Conservation (phyloP, 2,329 filamentous ascomycete species). For the Cercospora berteroae region DNA sequence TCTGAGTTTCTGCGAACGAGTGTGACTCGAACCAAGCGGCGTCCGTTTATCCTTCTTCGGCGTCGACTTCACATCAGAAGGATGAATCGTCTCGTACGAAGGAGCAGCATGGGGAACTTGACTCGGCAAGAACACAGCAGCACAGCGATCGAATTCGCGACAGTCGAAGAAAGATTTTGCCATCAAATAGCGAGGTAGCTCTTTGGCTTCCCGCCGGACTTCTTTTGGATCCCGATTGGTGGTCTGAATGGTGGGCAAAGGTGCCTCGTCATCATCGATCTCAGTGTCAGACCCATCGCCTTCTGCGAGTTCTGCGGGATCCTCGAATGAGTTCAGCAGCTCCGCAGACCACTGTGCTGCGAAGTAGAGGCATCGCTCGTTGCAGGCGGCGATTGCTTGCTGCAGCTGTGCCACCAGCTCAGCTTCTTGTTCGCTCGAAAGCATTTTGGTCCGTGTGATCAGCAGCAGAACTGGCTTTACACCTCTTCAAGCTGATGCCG, state of each 20-base stretch:
- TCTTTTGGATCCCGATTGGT: constrained; percentile 68
- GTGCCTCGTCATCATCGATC: constrained; percentile 32
- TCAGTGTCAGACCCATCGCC: constrained; percentile 54
- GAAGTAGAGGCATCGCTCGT: constrained; percentile 91
- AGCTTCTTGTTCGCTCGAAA: constrained; percentile 45
- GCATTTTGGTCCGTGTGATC: constrained; percentile 3
- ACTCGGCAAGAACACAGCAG: constrained; percentile 72
- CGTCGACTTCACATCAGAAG: constrained; percentile 51
- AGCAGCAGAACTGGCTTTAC: background rate
- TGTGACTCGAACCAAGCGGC: background rate
- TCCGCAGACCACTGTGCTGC: constrained; percentile 98
- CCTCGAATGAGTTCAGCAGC: constrained; percentile 78
- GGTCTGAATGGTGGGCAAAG: constrained; percentile 42
- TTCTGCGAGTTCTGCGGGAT: constrained; percentile 37
- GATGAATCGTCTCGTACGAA: constrained; percentile 34
- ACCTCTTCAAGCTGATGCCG: background rate
- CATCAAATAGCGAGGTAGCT: constrained; percentile 79
- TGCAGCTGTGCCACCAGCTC: constrained; percentile 74
- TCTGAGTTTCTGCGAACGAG: constrained; percentile 30
- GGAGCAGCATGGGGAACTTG: constrained; percentile 55
- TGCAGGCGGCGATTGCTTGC: constrained; percentile 84
- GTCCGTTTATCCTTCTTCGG: constrained; percentile 9
- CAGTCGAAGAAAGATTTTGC: constrained; percentile 96
- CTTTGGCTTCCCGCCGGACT: constrained; percentile 70
- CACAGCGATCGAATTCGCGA: constrained; percentile 89